These are phyloP conservation scores for Trebouxia sp. DNA, from an alignment of 139 green algal genomes.

Conservation along the genomic window DNA sequence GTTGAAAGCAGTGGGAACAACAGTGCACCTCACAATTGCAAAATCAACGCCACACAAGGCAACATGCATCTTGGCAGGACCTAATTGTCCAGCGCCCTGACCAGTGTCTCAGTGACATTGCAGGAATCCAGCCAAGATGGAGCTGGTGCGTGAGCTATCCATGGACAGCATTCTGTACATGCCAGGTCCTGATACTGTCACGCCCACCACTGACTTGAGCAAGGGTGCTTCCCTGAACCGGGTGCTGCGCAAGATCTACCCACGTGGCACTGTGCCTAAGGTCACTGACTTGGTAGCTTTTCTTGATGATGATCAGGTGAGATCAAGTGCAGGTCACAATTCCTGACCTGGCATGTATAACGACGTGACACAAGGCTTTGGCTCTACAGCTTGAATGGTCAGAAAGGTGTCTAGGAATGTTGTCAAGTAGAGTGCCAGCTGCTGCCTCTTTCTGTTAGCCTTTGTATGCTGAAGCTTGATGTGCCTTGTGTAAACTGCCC, in stretches of 20 bases:
- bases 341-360: neutral
- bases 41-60: too few relatives aligned
- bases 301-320: constrained; percentile 30
- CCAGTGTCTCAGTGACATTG: neutral
- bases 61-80: too few relatives aligned
- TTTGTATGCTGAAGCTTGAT: too few relatives aligned
- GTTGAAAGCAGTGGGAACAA: too few relatives aligned
- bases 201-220: constrained; percentile 2
- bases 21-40: too few relatives aligned
- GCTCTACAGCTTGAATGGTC: neutral
- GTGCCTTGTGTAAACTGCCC: too few relatives aligned
- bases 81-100: neutral
- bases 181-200: neutral
- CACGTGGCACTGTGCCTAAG: neutral
- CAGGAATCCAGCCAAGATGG: constrained; percentile 28
- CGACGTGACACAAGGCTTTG: neutral
- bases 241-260: constrained; percentile 30
- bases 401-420: too few relatives aligned
- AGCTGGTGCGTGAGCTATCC: constrained; percentile 13
- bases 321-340: neutral
- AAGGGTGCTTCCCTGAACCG: constrained; percentile 20
- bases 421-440: too few relatives aligned
- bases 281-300: constrained; percentile 1
- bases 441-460: too few relatives aligned
- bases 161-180: constrained; percentile 32